A percentile compares a stretch with the other conserved stretches of the same genome.
Conservation (phyloP, 2,329 filamentous ascomycete genomes). For the Aspergillus sp. region DNA sequence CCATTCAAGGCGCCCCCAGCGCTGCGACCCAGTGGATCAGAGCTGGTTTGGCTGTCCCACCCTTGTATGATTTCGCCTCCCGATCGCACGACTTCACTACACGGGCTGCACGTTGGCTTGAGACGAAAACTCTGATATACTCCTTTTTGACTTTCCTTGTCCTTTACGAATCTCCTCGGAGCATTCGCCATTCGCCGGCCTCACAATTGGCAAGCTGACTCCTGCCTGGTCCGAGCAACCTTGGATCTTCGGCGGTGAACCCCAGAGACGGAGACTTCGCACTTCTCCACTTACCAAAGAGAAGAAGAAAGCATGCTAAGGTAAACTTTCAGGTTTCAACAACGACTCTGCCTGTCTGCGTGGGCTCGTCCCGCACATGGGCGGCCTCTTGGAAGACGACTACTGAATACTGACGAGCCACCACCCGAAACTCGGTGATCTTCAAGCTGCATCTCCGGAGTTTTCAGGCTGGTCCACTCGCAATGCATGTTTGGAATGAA, state of each 20-base stretch:
- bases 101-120: not conserved
- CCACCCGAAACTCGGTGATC: constrained; percentile 17
- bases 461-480: constrained; percentile 21
- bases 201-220: not conserved
- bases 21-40: constrained; percentile 10
- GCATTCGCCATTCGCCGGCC: constrained; percentile 4
- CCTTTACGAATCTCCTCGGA: constrained; percentile 1
- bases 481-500: constrained; percentile 16
- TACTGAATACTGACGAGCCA: no score
- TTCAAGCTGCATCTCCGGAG: constrained; percentile 23
- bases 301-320: not conserved
- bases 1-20: constrained; percentile 20
- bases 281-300: not conserved
- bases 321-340: not conserved
- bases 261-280: not conserved
- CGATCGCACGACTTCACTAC: constrained; percentile 14
- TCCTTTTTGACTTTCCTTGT: not conserved
- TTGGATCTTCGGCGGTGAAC: constrained; percentile 5
- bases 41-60: constrained; percentile 6
- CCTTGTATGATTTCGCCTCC: constrained; percentile 16
- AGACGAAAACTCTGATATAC: constrained; percentile 11
- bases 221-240: not conserved
- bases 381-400: not conserved
- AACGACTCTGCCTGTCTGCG: constrained; percentile 1
- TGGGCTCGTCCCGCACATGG: constrained; percentile 5